phyloP scores from a whole-genome alignment of 306 rosid genomes.

The Senna tora region DNA sequence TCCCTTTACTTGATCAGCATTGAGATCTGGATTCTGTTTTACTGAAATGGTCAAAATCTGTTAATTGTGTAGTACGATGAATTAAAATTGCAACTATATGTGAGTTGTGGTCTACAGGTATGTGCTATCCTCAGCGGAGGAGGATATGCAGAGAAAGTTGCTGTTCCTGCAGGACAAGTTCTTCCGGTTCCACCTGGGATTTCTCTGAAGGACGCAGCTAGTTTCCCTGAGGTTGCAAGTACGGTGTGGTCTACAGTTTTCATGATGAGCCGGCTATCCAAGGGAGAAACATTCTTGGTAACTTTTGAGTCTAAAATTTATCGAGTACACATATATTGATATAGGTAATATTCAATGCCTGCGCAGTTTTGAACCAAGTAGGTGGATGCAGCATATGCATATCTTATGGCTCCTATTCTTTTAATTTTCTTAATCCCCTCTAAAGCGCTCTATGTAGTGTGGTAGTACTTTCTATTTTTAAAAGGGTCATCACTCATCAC shows the following conservation, averaged over 20 bases:
- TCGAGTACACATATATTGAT: background rate
- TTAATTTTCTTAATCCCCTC: background rate
- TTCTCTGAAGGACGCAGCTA: conserved; percentile 77
- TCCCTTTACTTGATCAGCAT: background rate
- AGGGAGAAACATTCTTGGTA: conserved; percentile 86
- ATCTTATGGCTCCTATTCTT: background rate
- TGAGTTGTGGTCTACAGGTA: conserved; percentile 50
- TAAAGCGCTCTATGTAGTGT: background rate
- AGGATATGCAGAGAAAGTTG: conserved; percentile 68
- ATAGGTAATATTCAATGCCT: background rate
- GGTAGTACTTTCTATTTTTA: background rate
- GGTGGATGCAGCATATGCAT: conserved; percentile 11
- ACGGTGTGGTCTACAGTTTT: conserved; percentile 94
- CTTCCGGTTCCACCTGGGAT: conserved; percentile 72
- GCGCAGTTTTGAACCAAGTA: background rate
- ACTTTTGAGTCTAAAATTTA: background rate
- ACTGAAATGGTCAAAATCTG: conserved; percentile 15
- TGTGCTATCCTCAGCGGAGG: conserved; percentile 71
- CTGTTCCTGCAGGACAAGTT: conserved; percentile 76
- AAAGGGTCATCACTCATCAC: background rate
- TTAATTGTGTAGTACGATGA: conserved; percentile 17
- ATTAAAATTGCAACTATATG: conserved; percentile 1
- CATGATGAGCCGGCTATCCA: conserved; percentile 72
- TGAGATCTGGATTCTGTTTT: background rate
- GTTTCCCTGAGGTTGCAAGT: conserved; percentile 87